These are phyloP conservation scores for Phialemoniopsis sp. DNA, from an alignment of 2,329 filamentous ascomycete species.

Conservation along the genomic window DNA sequence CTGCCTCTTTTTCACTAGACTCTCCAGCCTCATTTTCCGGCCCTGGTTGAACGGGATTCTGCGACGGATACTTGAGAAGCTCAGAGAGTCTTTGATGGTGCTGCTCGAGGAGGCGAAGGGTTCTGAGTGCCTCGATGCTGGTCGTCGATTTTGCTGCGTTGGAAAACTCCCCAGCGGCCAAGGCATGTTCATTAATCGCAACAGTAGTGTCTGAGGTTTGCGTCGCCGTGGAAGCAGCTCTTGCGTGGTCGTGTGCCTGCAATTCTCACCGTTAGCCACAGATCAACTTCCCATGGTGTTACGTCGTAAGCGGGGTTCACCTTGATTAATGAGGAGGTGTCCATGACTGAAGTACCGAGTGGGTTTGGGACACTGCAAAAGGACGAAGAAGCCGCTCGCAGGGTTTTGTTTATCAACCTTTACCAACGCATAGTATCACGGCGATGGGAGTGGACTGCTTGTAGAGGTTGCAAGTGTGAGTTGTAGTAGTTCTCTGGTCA, in stretches of 20 bases:
- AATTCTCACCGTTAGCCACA: not conserved
- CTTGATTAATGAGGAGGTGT: slow-evolving; percentile 63
- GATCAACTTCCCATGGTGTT: slow-evolving; percentile 3
- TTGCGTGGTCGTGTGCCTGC: slow-evolving; percentile 84
- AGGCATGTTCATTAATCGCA: slow-evolving; percentile 82
- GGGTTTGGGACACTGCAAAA: too few species aligned
- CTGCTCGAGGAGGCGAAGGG: slow-evolving; percentile 77
- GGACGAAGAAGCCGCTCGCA: too few species aligned
- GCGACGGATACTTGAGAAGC: slow-evolving; percentile 68
- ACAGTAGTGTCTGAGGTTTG: slow-evolving; percentile 73
- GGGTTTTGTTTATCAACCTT: too few species aligned
- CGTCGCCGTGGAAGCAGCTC: slow-evolving; percentile 73
- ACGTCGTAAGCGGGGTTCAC: slow-evolving; percentile 29
- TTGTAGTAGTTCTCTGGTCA: too few species aligned
- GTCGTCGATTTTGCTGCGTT: slow-evolving; percentile 71
- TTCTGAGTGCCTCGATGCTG: slow-evolving; percentile 71
- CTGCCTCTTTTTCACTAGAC: slow-evolving; percentile 29
- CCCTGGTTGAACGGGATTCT: slow-evolving; percentile 37
- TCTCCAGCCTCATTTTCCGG: slow-evolving; percentile 29
- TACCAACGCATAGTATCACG: not conserved
- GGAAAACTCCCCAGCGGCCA: slow-evolving; percentile 85
- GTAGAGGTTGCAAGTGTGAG: too few species aligned
- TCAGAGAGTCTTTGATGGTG: slow-evolving; percentile 83
- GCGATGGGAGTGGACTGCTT: too few species aligned
- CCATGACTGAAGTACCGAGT: slow-evolving; percentile 44